Evolutionary conservation across 1,284 basidiomycete genomes (phyloP), one percentile per base, ranked within the genome.

Genomic region (Ceratobasidium sp.): DNA sequence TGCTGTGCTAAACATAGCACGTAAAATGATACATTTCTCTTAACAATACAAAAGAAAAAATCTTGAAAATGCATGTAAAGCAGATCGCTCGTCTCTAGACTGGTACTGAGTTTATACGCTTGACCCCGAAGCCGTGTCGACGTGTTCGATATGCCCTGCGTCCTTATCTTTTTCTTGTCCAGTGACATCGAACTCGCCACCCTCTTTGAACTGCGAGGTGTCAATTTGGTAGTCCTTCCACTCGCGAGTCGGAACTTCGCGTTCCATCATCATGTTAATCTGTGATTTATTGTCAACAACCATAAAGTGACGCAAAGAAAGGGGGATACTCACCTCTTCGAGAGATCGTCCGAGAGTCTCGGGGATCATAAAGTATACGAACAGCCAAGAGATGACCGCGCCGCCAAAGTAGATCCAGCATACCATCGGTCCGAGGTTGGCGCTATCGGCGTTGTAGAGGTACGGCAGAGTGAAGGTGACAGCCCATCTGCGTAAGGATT

Each of bases 341-440:
- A 82, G 81, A 7, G 80, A 80, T 29, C 81, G 75, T 14, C 82
- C 81, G 22, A 78, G 73, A 0, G 81, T 82, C 76, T 83, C 81
- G n/a, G 81, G 84, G 47, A 85, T 83, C 80, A 77, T 82, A 77
- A 83, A 85, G 81, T 81, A 86, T 72, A 85, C 84, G 74, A 85
- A 85, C 2, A 80, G 73, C 76, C 83, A 79, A 6, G 80, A 82
- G 36, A 83, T 78, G 57, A 83, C 76, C 14, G 81, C 79, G 24
- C 81, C 80, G 9, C 78, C 80, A 29, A 80, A 80, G 77, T 83
- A 83, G 75, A 83, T 83, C 79, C 79, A 85, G 57, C 84, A 82
- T 44, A 82, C 80, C 80, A 81, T 83, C 3, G 83, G 82, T 17
- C 83, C 83, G 15, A 85, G 78, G 64, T 81, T 81, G 24, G 84